Conservation (phyloP, 2,329 filamentous ascomycete species). For the Aureobasidium uvarum region DNA sequence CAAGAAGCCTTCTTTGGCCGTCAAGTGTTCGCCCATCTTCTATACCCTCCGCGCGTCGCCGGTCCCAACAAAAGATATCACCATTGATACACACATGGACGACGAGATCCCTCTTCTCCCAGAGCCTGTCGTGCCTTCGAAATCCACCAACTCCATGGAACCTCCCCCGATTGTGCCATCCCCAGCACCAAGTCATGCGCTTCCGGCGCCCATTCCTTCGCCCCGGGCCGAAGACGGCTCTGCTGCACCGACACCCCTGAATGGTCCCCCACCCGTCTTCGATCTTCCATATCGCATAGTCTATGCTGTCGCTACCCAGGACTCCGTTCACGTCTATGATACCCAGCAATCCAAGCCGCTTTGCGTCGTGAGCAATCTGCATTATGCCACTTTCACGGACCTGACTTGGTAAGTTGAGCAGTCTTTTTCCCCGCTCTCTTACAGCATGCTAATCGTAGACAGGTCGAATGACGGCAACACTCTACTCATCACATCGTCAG, state of each 20-base stretch:
- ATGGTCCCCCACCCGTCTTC: conserved; percentile 63
- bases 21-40: conserved; percentile 87
- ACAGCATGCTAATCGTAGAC: conserved; percentile 32
- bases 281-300: conserved; percentile 88
- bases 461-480: conserved; percentile 75
- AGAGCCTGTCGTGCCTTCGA: conserved; percentile 65
- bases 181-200: conserved; percentile 47
- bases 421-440: neutral
- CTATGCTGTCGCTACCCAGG: conserved; percentile 95
- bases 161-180: conserved; percentile 65
- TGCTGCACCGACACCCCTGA: conserved; percentile 51
- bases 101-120: conserved; percentile 80
- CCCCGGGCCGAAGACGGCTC: conserved; percentile 56
- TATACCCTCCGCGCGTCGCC: conserved; percentile 73
- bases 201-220: conserved; percentile 52
- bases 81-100: conserved; percentile 86
- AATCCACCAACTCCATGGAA: conserved; percentile 70
- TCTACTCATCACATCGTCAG: conserved; percentile 92
- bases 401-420: conserved; percentile 72
- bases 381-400: conserved; percentile 97
- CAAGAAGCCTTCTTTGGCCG: conserved; percentile 95
- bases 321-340: conserved; percentile 91
- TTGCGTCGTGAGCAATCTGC: conserved; percentile 92
- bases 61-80: conserved; percentile 78
- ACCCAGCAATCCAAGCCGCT: conserved; percentile 94